These are phyloP conservation scores for Aspergillus eucalypticola DNA, from an alignment of 2,329 filamentous ascomycete genomes.

Conservation along the genomic window DNA sequence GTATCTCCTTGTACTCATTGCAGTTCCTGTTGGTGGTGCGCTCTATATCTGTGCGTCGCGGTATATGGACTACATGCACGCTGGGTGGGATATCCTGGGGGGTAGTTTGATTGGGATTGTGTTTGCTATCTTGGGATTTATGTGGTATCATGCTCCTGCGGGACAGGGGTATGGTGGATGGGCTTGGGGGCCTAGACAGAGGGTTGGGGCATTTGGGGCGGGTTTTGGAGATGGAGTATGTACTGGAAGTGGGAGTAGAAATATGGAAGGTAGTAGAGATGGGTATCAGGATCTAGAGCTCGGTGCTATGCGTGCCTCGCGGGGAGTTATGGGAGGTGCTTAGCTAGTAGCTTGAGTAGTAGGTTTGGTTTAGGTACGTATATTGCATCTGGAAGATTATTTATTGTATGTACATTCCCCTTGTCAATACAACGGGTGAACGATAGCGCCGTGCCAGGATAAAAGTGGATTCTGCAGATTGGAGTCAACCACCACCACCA, in stretches of 20 bases:
- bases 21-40: not conserved
- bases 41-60: conserved; percentile 1
- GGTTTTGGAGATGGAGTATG: not conserved
- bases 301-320: not conserved
- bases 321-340: not conserved
- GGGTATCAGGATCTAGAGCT: not conserved
- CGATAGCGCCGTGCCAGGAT: too few relatives aligned
- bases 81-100: conserved; percentile 4
- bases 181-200: not conserved
- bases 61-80: conserved; percentile 9
- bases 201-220: not conserved
- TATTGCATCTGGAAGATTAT: too few relatives aligned
- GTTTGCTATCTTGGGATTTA: not conserved
- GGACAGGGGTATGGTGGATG: not conserved
- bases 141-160: conserved; percentile 5
- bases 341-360: too few relatives aligned
- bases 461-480: too few relatives aligned
- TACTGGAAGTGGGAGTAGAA: conserved; percentile 1
- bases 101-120: not conserved
- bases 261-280: not conserved
- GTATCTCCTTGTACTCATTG: not conserved
- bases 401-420: too few relatives aligned
- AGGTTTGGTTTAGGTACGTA: too few relatives aligned
- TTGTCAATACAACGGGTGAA: too few relatives aligned
- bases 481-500: too few relatives aligned